Evolutionary conservation across 176 grass and related monocot genomes (phyloP).

Genomic region (Aegilops tauschii): DNA sequence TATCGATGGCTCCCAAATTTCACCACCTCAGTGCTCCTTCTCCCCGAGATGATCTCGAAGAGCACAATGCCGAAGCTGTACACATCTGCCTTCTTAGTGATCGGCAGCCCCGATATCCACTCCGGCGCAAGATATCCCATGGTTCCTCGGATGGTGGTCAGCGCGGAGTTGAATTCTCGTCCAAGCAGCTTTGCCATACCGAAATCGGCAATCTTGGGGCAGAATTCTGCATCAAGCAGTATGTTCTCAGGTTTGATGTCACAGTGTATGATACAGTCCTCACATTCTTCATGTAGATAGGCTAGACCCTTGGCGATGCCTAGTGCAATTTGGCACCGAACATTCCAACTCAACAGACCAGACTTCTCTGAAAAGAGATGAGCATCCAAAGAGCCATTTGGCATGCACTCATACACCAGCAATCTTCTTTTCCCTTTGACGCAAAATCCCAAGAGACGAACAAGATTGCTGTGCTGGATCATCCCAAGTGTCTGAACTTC

Average conservation of each 20-base stretch:
- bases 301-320: conserved; percentile 45
- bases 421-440: conserved; percentile 28
- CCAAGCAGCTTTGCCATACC: conserved; percentile 57
- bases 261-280: conserved; percentile 61
- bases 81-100: conserved; percentile 54
- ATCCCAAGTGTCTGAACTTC: conserved; percentile 60
- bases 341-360: conserved; percentile 23
- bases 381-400: conserved; percentile 40
- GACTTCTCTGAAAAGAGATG: conserved; percentile 35
- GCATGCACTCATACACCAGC: conserved; percentile 57
- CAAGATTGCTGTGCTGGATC: conserved; percentile 51
- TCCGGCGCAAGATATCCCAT: conserved; percentile 56
- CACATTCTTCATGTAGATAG: conserved; percentile 58
- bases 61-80: conserved; percentile 64
- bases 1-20: conserved; percentile 5
- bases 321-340: conserved; percentile 27
- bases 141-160: conserved; percentile 53
- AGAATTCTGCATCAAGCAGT: conserved; percentile 40
- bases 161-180: conserved; percentile 37
- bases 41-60: conserved; percentile 47
- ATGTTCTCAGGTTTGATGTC: conserved; percentile 69
- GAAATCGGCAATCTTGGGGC: conserved; percentile 52
- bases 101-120: conserved; percentile 40
- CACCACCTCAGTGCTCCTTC: conserved; percentile 24
- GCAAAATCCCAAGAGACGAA: conserved; percentile 53